Evolutionary conservation across 1,284 basidiomycete species (phyloP).

Genomic region (Cryptococcus hybrid): DNA sequence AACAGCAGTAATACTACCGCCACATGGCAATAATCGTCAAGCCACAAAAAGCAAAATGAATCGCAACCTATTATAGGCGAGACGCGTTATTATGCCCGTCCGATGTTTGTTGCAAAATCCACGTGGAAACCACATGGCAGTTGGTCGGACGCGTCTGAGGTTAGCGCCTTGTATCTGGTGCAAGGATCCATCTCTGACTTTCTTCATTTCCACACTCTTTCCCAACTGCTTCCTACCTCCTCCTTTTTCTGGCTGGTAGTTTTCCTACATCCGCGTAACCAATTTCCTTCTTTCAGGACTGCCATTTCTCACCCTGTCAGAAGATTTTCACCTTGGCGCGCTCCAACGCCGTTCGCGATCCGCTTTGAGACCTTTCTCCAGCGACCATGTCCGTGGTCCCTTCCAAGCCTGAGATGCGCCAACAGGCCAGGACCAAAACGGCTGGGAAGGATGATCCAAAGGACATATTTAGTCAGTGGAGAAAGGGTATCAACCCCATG

Average conservation of each 20-base stretch:
- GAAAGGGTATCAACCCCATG: constrained; percentile 3
- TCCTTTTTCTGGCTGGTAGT: background rate
- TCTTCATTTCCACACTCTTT: background rate
- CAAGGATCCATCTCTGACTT: background rate
- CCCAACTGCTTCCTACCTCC: background rate
- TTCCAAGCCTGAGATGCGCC: background rate
- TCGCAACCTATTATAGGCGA: no score
- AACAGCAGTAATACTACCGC: no score
- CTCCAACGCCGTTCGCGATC: background rate
- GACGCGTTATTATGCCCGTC: no score
- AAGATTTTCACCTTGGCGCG: background rate
- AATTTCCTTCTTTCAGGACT: no score
- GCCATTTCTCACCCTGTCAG: no score
- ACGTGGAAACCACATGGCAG: no score
- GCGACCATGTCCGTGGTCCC: background rate
- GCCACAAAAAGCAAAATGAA: no score
- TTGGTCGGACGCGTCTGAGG: no score
- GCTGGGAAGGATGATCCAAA: background rate
- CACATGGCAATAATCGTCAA: no score
- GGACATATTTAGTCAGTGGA: constrained; percentile 12
- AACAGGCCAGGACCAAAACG: background rate
- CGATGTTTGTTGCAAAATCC: no score
- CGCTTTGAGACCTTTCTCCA: no score
- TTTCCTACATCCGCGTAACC: background rate
- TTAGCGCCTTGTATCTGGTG: no score